Conservation (phyloP, 257 asterid genomes). For the Capsicum chinense region DNA sequence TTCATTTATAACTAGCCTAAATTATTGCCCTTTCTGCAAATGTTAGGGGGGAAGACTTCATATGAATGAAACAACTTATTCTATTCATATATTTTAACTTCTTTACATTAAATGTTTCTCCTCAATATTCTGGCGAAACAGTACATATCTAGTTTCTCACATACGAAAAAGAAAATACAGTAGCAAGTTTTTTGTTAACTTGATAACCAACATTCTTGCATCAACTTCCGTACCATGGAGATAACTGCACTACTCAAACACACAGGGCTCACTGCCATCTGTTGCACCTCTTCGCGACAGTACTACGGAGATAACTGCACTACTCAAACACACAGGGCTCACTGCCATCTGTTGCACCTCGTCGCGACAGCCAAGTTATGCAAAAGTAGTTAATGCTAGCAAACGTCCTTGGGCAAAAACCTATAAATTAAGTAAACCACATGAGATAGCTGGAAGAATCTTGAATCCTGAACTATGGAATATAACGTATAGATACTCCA, state of each 20-base stretch:
- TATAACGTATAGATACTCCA: not conserved
- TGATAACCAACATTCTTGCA: not conserved
- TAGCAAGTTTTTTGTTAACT: not conserved
- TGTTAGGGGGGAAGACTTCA: not conserved
- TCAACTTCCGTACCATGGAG: not conserved
- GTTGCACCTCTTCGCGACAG: not conserved
- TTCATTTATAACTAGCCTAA: not conserved
- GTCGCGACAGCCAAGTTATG: not conserved
- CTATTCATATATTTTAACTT: slow-evolving; percentile 3
- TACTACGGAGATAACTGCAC: not conserved
- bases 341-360: not conserved
- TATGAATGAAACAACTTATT: slow-evolving; percentile 6
- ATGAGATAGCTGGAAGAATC: slow-evolving; percentile 13
- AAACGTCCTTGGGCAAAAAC: not conserved
- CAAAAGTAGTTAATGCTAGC: not conserved
- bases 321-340: not conserved
- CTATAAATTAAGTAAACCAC: not conserved
- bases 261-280: not conserved
- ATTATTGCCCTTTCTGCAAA: not conserved
- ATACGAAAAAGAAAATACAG: slow-evolving; percentile 13
- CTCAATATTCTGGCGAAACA: not conserved
- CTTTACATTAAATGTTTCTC: not conserved
- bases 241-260: not conserved
- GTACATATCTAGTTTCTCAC: not conserved
- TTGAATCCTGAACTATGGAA: not conserved